Percentiles rank a stretch among this genome's conserved stretches.
Evolutionary conservation across 2,329 filamentous ascomycete species (phyloP).

Genomic region (Xylaria sp.): DNA sequence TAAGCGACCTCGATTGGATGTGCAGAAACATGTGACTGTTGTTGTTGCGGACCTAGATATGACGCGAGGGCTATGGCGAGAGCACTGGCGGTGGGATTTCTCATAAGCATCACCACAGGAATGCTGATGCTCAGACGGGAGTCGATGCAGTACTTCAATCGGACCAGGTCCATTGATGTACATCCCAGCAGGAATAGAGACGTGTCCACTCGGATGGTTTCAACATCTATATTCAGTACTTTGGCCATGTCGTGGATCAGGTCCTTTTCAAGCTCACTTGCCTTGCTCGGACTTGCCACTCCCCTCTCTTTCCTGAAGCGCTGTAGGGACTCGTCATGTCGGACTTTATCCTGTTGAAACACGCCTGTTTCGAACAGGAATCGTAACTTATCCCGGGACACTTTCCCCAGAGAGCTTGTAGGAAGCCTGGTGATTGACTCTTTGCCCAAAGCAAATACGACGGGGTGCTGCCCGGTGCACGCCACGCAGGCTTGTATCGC

Average conservation of each 20-base stretch:
- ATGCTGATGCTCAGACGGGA: conserved; percentile 45
- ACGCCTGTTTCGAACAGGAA: too few species aligned
- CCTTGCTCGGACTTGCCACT: too few species aligned
- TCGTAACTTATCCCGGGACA: too few species aligned
- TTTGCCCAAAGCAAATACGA: too few species aligned
- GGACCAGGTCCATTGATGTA: conserved; percentile 56
- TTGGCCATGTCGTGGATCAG: conserved; percentile 1
- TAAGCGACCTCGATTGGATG: too few species aligned
- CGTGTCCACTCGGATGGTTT: conserved; percentile 25
- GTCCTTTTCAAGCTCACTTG: neutral
- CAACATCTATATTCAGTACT: neutral
- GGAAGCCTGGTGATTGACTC: too few species aligned
- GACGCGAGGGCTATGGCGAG: neutral
- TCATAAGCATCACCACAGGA: conserved; percentile 53
- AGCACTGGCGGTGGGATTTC: conserved; percentile 34
- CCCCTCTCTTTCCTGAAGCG: too few species aligned
- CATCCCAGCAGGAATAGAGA: conserved; percentile 51
- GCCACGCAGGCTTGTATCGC: neutral
- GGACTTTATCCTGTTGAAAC: too few species aligned
- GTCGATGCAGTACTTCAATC: conserved; percentile 51
- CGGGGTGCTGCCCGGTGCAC: too few species aligned
- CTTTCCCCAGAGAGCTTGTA: too few species aligned
- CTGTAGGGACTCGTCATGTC: too few species aligned
- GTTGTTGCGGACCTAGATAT: neutral
- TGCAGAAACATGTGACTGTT: too few species aligned